phyloP scores from a whole-genome alignment of 2,329 filamentous ascomycete genomes.

The Diaporthe humulicola region DNA sequence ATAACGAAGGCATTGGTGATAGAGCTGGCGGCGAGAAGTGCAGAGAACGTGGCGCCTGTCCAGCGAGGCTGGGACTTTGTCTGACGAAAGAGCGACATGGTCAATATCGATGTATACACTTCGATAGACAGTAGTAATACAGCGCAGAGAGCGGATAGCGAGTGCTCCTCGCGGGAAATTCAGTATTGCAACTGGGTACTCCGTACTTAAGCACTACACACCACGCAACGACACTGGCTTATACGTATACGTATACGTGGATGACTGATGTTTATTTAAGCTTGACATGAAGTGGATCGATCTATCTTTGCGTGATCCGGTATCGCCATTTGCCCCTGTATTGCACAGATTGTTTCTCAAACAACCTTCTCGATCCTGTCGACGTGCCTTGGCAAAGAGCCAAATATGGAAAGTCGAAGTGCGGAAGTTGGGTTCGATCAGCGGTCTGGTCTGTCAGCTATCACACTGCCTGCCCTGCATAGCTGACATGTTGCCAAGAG shows the following conservation, averaged over 20 bases:
- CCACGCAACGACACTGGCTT: not conserved
- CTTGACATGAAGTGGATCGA: not conserved
- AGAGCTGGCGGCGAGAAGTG: conserved; percentile 29
- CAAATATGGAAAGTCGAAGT: not conserved
- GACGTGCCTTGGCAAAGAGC: not conserved
- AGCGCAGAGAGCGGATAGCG: not conserved
- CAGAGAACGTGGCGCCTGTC: conserved; percentile 18
- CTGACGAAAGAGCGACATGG: conserved; percentile 19
- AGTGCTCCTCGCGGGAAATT: not conserved
- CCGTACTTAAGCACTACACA: not conserved
- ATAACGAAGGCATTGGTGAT: conserved; percentile 24
- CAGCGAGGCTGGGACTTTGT: conserved; percentile 21
- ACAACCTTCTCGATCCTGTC: conserved; percentile 5
- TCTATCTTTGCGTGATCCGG: conserved; percentile 7
- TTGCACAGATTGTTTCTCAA: not conserved
- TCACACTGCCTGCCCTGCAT: not conserved
- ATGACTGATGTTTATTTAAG: conserved; percentile 1
- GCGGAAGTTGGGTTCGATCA: not conserved
- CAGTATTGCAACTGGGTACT: no score
- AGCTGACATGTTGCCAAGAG: not conserved
- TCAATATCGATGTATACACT: conserved; percentile 2
- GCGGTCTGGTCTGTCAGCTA: not conserved
- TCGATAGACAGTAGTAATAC: not conserved
- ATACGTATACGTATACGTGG: no score
- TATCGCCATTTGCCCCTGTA: conserved; percentile 15